Base-by-base conservation (phyloP, 179 eudicot species). In the Spergularia azorica region DNA sequence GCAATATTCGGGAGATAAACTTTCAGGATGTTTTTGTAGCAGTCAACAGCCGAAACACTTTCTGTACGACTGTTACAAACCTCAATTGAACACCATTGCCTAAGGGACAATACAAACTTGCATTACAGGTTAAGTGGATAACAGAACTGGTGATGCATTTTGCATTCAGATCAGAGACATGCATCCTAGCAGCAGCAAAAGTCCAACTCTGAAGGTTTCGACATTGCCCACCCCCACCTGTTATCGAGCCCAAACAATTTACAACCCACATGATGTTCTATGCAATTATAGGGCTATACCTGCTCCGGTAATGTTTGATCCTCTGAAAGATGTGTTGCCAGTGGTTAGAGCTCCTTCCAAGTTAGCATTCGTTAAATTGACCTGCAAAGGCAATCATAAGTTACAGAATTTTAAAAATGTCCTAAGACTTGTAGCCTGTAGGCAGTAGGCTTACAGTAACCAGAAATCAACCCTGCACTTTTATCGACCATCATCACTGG, bases 301-400 rank as follows among this genome's bases (percentile, higher is more conserved):
- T 80, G 98, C 98, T 63, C 98, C 98, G 18, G 91, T 89, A 81
- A 94, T 90, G 63, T 57, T 79, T 68, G 98, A 87, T 38, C 97
- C 97, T 85, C 66, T 90, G 83, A 94, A 94, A 69, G 98, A 92
- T 69, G 98, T 94, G 77, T 92, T 94, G 32, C 98, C 97, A 3
- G 97, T 94, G 48, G 83, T 76, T 32, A 89, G 82, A 74, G 98
- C 98, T 66, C 98, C 96, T 87, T 94, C 98, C 81, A 94, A 85
- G 88, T 92, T 92, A 73, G 98, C 97, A 87, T 92, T 91, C 70
- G 80, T 91, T 80, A 94, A 80, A 82, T 94, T 94, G 18, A 67
- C 98, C 98, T 94, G 83, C 73, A 59, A 11, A 46, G 63, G 7
- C 36, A 60, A 39, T 12, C 56, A 39, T 9, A 46, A 72, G n/a